A percentile compares a stretch with the other conserved stretches of the same genome.
These are phyloP conservation scores for Torulaspora pretoriensis DNA, from an alignment of 1,139 yeast species.

Conservation along the genomic window DNA sequence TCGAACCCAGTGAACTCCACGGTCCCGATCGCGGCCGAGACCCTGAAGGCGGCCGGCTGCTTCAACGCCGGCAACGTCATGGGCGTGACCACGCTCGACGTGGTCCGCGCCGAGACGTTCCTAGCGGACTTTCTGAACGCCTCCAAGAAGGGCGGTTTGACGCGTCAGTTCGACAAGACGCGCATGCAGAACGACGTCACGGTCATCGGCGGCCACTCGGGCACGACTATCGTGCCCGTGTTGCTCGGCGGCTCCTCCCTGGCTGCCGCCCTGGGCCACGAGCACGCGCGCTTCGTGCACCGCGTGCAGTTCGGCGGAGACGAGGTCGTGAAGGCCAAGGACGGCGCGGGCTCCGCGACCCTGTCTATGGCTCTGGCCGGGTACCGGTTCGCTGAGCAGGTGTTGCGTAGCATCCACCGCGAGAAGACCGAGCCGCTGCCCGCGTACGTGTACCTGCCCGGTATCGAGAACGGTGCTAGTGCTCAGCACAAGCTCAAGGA, in stretches of 20 bases:
- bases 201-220: conserved; percentile 75
- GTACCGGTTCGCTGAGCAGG: conserved; percentile 50
- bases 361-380: conserved; percentile 78
- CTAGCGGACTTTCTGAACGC: conserved; percentile 40
- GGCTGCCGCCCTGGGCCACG: conserved; percentile 27
- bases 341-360: conserved; percentile 76
- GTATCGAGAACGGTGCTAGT: conserved; percentile 48
- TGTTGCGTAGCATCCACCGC: conserved; percentile 27
- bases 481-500: conserved; percentile 39
- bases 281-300: conserved; percentile 46
- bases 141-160: conserved; percentile 7
- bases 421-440: conserved; percentile 36
- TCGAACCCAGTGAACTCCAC: conserved; percentile 76
- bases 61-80: conserved; percentile 61
- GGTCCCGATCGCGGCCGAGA: conserved; percentile 72
- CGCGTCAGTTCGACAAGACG: conserved; percentile 27
- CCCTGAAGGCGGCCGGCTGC: conserved; percentile 46
- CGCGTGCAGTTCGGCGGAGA: conserved; percentile 77
- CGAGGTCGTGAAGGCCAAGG: conserved; percentile 72
- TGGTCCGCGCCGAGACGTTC: conserved; percentile 67
- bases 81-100: conserved; percentile 71
- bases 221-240: conserved; percentile 68
- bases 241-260: conserved; percentile 23
- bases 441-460: conserved; percentile 55
- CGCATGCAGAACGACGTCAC: conserved; percentile 48